These are phyloP conservation scores for Lachnellula occidentalis DNA, from an alignment of 2,329 filamentous ascomycete species.

Conservation along the genomic window DNA sequence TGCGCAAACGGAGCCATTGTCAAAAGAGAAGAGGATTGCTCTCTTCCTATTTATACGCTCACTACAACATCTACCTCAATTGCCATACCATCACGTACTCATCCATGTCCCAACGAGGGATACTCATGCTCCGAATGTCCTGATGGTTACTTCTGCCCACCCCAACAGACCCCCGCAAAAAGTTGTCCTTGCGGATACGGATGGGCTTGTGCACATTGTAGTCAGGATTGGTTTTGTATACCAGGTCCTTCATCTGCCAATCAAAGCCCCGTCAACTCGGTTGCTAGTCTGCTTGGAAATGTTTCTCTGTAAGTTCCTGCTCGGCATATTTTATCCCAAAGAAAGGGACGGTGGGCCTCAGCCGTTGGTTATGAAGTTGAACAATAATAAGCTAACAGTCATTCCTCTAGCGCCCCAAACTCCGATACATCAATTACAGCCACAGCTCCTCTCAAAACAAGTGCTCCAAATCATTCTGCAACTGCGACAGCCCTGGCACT, in stretches of 20 bases:
- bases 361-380: too few species aligned
- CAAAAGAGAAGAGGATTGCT: slow-evolving; percentile 13
- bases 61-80: neutral
- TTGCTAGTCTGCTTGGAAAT: neutral
- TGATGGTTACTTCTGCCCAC: slow-evolving; percentile 17
- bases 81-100: neutral
- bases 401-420: too few species aligned
- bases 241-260: slow-evolving; percentile 5
- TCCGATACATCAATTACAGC: neutral
- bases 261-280: slow-evolving; percentile 1
- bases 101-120: slow-evolving; percentile 18
- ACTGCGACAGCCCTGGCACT: neutral
- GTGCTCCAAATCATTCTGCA: slow-evolving; percentile 1
- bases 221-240: slow-evolving; percentile 12
- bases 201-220: slow-evolving; percentile 17
- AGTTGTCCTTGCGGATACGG: slow-evolving; percentile 16
- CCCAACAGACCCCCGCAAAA: slow-evolving; percentile 12
- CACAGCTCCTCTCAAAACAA: slow-evolving; percentile 8
- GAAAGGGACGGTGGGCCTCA: too few species aligned
- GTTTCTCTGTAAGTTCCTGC: neutral
- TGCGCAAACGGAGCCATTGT: slow-evolving; percentile 11
- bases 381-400: too few species aligned
- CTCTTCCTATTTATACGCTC: neutral
- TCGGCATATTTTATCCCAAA: too few species aligned
- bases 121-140: slow-evolving; percentile 19